Conservation (phyloP, 176 grass and related monocot genomes). For the Elymus sibiricus region DNA sequence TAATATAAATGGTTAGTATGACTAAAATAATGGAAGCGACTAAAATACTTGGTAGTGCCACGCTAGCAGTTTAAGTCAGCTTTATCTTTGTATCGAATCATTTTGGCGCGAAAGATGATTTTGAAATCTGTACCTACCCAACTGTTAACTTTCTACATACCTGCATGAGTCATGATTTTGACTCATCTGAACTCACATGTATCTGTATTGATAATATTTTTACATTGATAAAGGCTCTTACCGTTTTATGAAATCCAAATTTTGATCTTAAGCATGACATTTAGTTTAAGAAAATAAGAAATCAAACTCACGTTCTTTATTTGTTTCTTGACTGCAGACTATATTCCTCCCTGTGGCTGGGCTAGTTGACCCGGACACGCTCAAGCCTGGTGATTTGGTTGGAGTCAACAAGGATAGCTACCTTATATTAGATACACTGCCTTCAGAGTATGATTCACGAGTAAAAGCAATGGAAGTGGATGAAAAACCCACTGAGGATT, state of each 20-base stretch:
- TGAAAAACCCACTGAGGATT: conserved; percentile 96
- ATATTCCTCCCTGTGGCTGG: conserved; percentile 93
- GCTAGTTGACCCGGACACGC: conserved; percentile 86
- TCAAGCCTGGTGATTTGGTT: conserved; percentile 90
- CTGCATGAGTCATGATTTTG: not conserved
- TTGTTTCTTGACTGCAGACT: conserved; percentile 42
- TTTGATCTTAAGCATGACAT: not conserved
- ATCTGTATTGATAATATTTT: not conserved
- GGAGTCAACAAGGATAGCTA: conserved; percentile 96
- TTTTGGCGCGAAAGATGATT: not conserved
- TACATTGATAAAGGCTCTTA: not conserved
- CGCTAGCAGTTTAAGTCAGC: not conserved
- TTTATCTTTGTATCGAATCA: not conserved
- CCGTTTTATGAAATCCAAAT: not conserved
- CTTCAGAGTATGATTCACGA: conserved; percentile 85
- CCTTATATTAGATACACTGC: conserved; percentile 90
- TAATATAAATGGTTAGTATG: not conserved
- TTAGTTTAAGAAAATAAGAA: not conserved
- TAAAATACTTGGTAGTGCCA: not conserved
- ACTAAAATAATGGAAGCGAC: not conserved
- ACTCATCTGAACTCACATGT: not conserved
- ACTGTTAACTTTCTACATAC: not conserved
- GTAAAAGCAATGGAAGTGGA: conserved; percentile 96
- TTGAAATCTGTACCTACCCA: not conserved
- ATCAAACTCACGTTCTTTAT: not conserved